Conservation (phyloP, 192 early-diverging fungal species). For the Piromyces sp. region DNA sequence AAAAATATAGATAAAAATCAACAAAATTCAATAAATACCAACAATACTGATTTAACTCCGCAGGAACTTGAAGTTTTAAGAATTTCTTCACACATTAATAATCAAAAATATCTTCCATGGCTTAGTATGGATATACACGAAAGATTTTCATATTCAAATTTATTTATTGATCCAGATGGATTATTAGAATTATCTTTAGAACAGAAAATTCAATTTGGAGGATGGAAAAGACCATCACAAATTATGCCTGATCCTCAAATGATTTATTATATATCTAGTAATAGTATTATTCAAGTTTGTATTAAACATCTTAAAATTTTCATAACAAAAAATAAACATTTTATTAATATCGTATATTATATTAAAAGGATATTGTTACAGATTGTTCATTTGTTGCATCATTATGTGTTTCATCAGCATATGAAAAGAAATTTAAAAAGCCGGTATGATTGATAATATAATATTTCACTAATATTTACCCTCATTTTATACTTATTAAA, state of each 20-base stretch:
- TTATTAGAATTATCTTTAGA: conserved; percentile 48
- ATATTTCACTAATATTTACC: no score
- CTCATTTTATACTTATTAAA: no score
- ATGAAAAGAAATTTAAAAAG: conserved; percentile 32
- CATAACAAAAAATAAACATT: no score
- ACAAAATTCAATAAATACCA: not conserved
- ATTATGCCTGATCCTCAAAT: conserved; percentile 50
- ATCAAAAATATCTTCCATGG: conserved; percentile 59
- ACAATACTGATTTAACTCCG: conserved; percentile 6
- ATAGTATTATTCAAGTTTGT: conserved; percentile 17
- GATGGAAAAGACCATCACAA: conserved; percentile 66
- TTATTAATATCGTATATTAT: no score
- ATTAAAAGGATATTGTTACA: conserved; percentile 67
- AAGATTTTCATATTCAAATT: conserved; percentile 23
- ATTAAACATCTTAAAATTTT: not conserved
- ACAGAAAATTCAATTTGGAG: conserved; percentile 52
- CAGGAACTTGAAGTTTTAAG: conserved; percentile 44
- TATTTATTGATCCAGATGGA: conserved; percentile 66
- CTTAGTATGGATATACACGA: conserved; percentile 40
- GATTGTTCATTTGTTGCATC: conserved; percentile 94
- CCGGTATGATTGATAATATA: conserved; percentile 42
- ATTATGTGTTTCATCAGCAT: conserved; percentile 49
- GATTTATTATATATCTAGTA: conserved; percentile 38
- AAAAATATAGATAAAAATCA: not conserved
- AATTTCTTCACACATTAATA: conserved; percentile 52